A percentile compares a stretch with the other conserved stretches of the same genome.
Evolutionary conservation across 768 basidiomycete genomes (phyloP).

Genomic region (Dacryopinax spathularia): DNA sequence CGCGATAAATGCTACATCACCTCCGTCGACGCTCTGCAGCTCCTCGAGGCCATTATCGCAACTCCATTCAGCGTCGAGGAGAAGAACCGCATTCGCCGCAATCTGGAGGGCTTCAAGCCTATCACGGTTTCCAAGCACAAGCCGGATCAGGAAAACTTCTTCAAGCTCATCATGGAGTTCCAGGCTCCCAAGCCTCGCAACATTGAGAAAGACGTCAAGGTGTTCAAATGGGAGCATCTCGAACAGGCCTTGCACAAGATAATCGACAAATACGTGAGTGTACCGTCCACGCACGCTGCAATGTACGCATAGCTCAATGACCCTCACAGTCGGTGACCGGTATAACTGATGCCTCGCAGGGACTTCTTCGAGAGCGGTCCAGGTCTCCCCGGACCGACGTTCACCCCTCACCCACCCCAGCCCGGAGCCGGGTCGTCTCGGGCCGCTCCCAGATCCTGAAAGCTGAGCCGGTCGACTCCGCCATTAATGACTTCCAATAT

Average conservation of each 20-base stretch:
- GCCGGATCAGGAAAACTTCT: conserved; percentile 67
- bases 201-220: conserved; percentile 86
- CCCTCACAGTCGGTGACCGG: background rate
- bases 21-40: conserved; percentile 88
- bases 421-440: background rate
- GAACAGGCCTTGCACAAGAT: conserved; percentile 30
- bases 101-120: conserved; percentile 84
- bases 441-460: background rate
- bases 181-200: conserved; percentile 87
- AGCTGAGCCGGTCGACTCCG: background rate
- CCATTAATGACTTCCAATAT: background rate
- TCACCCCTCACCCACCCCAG: background rate
- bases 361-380: background rate
- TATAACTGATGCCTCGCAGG: background rate
- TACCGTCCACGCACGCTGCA: conserved; percentile 1
- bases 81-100: conserved; percentile 89
- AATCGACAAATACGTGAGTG: conserved; percentile 31
- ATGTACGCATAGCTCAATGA: conserved; percentile 3
- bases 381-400: background rate
- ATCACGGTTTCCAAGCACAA: conserved; percentile 82
- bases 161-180: conserved; percentile 92
- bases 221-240: conserved; percentile 33
- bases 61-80: conserved; percentile 79
- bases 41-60: conserved; percentile 70
- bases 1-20: conserved; percentile 71